Percentiles rank a stretch among this genome's conserved stretches.
Evolutionary conservation across 2,329 filamentous ascomycete genomes (phyloP).

Genomic region (Pseudogymnoascus sp.): DNA sequence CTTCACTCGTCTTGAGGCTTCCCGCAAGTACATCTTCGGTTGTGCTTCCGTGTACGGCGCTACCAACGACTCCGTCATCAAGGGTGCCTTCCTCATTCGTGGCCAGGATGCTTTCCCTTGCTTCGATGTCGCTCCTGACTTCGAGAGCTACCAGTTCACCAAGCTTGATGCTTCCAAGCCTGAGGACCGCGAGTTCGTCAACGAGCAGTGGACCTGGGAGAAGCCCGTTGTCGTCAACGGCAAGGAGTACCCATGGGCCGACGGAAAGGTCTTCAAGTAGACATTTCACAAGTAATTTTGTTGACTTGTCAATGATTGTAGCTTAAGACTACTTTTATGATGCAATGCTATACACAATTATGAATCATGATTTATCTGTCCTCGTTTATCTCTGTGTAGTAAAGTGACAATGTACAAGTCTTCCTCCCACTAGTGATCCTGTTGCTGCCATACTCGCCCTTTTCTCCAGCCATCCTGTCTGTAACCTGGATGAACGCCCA

Average conservation of each 20-base stretch:
- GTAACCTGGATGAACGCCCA: not conserved
- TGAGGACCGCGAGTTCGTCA: slow-evolving; percentile 79
- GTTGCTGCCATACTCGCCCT: not conserved
- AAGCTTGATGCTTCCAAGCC: slow-evolving; percentile 88
- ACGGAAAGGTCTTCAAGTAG: slow-evolving; percentile 99
- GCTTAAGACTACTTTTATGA: slow-evolving; percentile 11
- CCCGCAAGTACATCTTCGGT: slow-evolving; percentile 97
- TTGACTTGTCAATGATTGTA: slow-evolving; percentile 10
- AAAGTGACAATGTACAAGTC: not conserved
- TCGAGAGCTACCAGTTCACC: slow-evolving; percentile 90
- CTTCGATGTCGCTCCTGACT: slow-evolving; percentile 96
- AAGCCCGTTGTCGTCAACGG: slow-evolving; percentile 70
- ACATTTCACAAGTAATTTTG: slow-evolving; percentile 21
- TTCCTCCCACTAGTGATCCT: not conserved
- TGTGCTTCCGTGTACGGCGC: slow-evolving; percentile 80
- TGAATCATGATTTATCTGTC: slow-evolving; percentile 6
- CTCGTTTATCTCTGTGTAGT: not conserved
- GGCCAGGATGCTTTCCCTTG: slow-evolving; percentile 79
- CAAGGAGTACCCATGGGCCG: slow-evolving; percentile 83
- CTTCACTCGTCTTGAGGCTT: slow-evolving; percentile 92
- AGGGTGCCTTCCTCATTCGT: slow-evolving; percentile 91
- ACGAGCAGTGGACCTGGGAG: slow-evolving; percentile 89
- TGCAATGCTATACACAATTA: slow-evolving; percentile 9
- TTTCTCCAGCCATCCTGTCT: not conserved
- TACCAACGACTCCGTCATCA: slow-evolving; percentile 82